Base-by-base conservation (phyloP, 345 rosid species). In the Hibiscus tridactylites region DNA sequence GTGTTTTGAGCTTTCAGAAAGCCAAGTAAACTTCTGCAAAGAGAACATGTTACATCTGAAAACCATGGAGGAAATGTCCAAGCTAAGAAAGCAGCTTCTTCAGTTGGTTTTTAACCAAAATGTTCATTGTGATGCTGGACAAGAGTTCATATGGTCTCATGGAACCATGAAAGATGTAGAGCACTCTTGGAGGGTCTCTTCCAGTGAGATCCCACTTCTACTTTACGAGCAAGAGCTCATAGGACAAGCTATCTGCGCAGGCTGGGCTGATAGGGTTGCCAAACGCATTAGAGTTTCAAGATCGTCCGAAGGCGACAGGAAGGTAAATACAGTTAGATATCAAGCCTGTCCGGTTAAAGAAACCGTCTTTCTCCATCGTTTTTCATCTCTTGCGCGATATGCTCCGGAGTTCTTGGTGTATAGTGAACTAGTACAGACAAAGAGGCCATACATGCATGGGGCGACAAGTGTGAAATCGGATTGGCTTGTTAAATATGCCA, bases 221-320 rank as follows among this genome's bases (percentile, higher is more conserved):
- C 76, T 83, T 61, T 75, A 83, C 15, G 98, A 90, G 81, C 97
- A 93, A 76, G 86, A 90, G 81, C 77, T 90, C 60, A 57, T 93
- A 68, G 85, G 92, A 39, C 86, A 83, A 81, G 97, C 91, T 73
- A 85, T 93, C 53, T 88, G 91, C 61, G 97, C 97, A n/a, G 98
- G 97, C 33, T 94, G 96, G 98, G 96, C 88, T 11, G 95, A 94
- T 74, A 87, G 96, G 77, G 93, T 93, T 68, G 97, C 98, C 33
- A 87, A 80, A 79, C 81, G 87, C 47, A 53, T 79, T 37, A 77
- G 89, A 12, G 69, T 50, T 62, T 73, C 85, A 21, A 71, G 67
- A 58, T 63, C 70, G 19, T 72, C 75, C 10, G 82, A 77, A 61
- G 83, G 69, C 61, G 83, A 83, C 35, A 69, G 84, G 61, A 91